These are phyloP conservation scores for Penicillium sp. DNA, from an alignment of 2,329 filamentous ascomycete genomes.

Conservation along the genomic window DNA sequence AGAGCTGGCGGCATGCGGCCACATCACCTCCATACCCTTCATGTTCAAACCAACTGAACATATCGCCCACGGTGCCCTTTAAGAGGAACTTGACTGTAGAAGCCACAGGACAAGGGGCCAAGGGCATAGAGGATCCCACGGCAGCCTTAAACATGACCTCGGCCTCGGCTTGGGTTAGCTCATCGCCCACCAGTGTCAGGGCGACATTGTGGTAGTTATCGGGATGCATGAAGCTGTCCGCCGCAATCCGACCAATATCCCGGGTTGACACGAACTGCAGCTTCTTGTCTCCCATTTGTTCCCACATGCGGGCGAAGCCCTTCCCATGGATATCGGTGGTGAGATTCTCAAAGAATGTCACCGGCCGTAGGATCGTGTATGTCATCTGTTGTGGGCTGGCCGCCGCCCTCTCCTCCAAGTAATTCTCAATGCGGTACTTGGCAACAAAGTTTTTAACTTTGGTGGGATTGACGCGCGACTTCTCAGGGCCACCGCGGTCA, in stretches of 20 bases:
- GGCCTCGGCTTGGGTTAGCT: constrained; percentile 53
- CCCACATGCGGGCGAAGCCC: constrained; percentile 51
- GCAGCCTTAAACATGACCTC: constrained; percentile 51
- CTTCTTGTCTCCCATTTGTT: constrained; percentile 45
- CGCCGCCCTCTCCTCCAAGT: constrained; percentile 57
- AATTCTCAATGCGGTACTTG: constrained; percentile 65
- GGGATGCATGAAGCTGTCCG: constrained; percentile 52
- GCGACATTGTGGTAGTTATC: constrained; percentile 49
- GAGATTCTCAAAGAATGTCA: constrained; percentile 65
- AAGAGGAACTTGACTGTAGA: constrained; percentile 47
- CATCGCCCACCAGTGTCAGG: constrained; percentile 57
- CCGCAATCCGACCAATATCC: constrained; percentile 58
- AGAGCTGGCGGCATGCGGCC: constrained; percentile 43
- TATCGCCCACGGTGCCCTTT: constrained; percentile 51
- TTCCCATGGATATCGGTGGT: constrained; percentile 51
- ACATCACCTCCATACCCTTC: constrained; percentile 56
- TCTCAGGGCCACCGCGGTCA: constrained; percentile 62
- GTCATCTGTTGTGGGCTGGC: constrained; percentile 56
- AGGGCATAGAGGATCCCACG: constrained; percentile 49
- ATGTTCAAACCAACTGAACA: constrained; percentile 57
- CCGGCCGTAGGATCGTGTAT: constrained; percentile 65
- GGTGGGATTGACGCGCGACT: constrained; percentile 55
- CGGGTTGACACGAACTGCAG: constrained; percentile 48
- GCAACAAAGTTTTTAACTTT: constrained; percentile 64
- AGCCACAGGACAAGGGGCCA: constrained; percentile 46